Evolutionary conservation across 2,329 filamentous ascomycete genomes (phyloP), one percentile per base, ranked within the genome.

Genomic region (Fusarium citri): DNA sequence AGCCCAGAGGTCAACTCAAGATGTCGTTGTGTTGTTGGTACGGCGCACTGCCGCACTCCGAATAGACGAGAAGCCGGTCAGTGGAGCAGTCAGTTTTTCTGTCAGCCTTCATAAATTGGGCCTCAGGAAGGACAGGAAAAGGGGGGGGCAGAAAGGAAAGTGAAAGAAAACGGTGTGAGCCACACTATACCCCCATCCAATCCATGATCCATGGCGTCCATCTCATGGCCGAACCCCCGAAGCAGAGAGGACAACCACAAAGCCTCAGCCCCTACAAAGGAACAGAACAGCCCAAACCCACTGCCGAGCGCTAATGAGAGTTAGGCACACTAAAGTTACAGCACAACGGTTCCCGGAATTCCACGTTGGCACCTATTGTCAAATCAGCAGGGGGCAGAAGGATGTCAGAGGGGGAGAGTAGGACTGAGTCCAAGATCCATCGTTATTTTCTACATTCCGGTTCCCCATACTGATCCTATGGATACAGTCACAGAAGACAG

Each of bases 91-190:
- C 18, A 7, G 26, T 60, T 60, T 59, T 64, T 66, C 60, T 72
- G 69, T 59, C 66, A 65, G 50, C 55, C 55, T 56, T 45, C 54
- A 42, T 40, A 41, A 42, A 40, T 48, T 30, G 34, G 50, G 31
- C 53, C 41, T 47, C 28, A 22, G 23, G 31, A 40, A 64, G 43
- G 40, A 43, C 18, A 22, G 18, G 45, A 55, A 59, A 54, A 57
- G 59, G 59, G 64, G 64, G 46, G 43, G 48, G 31, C 25, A 55
- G 55, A 53, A 57, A 25, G 28, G n/a, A 45, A 68, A 62, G 58
- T 69, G 68, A 71, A 71, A 71, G 68, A 71, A 71, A 71, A 71
- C 59, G 68, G 68, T 71, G 68, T 54, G 68, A 68, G 59, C 64
- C 55, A 71, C 66, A 55, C 40, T 37, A 67, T 42, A 37, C 34